Evolutionary conservation across 768 basidiomycete genomes (phyloP), one percentile per base, ranked within the genome.

Genomic region (Strobilomyces confusus): DNA sequence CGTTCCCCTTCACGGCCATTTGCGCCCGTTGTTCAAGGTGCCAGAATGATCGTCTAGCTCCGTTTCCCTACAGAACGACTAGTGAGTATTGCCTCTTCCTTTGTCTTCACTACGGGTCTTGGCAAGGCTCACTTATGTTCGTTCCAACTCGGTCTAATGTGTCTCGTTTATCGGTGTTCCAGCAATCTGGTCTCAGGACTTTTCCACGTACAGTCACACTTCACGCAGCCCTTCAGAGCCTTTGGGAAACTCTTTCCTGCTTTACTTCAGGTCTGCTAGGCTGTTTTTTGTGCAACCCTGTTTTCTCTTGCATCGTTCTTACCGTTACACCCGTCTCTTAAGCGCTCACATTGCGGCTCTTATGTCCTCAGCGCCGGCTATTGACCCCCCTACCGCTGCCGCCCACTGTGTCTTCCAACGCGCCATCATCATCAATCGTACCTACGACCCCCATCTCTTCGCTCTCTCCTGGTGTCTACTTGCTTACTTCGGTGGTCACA

Each of bases 31-130:
- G 11, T 46, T 37, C 38, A 26, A 41, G 47, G 51, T 22, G 41
- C 43, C 43, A 26, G 46, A 54, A 67, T 67, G 64, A 54, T 48
- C 43, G 38, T 55, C 48, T 66, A 65, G 66, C 49, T 54, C 43
- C 48, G n/a, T 40, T 56, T 38, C 33, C 34, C 40, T 34, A 40
- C 56, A 32, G 47, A 54, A 52, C 63, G 32, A 57, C 56, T 37
- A 43, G 65, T 62, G 51, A 62, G 64, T 47, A 15, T 23, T 38
- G 11, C 38, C 20, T 22, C 44, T 32, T 42, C 48, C 29, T 47
- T 45, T 45, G 34, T 44, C 52, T 51, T 51, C 41, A 9, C 44
- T 32, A 29, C 12, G 5, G 13, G 2, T 34, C 32, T 9, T 49
- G 42, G 48, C 45, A 36, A n/a, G 40, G 23, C 44, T 30, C 13